These are phyloP conservation scores for Apiotrichum sp. DNA, from an alignment of 1,284 basidiomycete species.

Conservation along the genomic window DNA sequence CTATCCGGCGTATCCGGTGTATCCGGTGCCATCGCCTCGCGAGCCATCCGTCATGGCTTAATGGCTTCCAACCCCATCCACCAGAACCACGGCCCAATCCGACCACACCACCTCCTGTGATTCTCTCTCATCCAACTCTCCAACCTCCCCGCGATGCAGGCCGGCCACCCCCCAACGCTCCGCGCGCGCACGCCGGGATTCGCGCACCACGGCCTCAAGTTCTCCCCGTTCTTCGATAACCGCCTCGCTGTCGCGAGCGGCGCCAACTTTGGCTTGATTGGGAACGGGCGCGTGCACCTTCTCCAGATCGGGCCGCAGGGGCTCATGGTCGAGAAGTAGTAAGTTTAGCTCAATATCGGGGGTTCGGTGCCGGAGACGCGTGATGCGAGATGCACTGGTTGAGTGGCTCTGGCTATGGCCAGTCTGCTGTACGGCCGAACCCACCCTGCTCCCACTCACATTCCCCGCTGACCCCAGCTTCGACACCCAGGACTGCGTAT, in stretches of 20 bases:
- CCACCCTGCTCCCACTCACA: too few relatives aligned
- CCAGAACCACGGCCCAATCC: too few relatives aligned
- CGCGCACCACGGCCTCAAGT: slow-evolving; percentile 79
- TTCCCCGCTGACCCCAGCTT: slow-evolving; percentile 54
- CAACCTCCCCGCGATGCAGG: background rate
- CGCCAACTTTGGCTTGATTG: slow-evolving; percentile 91
- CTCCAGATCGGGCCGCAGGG: slow-evolving; percentile 54
- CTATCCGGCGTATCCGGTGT: too few relatives aligned
- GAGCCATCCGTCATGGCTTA: too few relatives aligned
- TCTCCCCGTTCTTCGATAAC: slow-evolving; percentile 84
- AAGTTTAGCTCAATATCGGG: slow-evolving; percentile 30
- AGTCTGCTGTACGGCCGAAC: too few relatives aligned
- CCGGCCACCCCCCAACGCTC: slow-evolving; percentile 7
- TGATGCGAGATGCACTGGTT: too few relatives aligned
- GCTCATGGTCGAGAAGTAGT: slow-evolving; percentile 62
- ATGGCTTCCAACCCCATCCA: too few relatives aligned
- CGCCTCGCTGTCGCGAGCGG: slow-evolving; percentile 80
- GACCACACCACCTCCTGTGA: too few relatives aligned
- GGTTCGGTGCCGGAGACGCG: too few relatives aligned
- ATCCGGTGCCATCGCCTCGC: too few relatives aligned
- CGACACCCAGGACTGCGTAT: slow-evolving; percentile 89
- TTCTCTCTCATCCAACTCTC: too few relatives aligned
- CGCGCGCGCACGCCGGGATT: slow-evolving; percentile 62
- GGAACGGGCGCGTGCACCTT: slow-evolving; percentile 81
- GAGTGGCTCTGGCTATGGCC: too few relatives aligned